Evolutionary conservation across 345 rosid genomes (phyloP).

Genomic region (Eucalyptus fibrosa): DNA sequence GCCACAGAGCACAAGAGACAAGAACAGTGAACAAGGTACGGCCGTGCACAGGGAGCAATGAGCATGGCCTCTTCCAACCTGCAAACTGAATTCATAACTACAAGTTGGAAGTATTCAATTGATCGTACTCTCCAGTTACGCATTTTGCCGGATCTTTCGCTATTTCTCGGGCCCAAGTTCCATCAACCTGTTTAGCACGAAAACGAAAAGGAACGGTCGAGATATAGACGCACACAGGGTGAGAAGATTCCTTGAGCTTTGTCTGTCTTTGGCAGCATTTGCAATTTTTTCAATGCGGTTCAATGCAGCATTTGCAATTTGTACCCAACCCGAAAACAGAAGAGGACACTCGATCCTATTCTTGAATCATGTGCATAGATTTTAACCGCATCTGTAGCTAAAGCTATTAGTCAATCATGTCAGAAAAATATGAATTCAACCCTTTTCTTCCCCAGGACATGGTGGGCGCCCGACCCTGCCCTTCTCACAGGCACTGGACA

Average conservation of each 20-base stretch:
- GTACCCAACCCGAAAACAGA: background rate
- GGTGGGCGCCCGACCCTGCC: background rate
- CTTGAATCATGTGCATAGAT: background rate
- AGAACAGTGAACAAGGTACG: background rate
- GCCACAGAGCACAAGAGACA: background rate
- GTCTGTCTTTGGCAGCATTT: background rate
- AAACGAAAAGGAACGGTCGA: background rate
- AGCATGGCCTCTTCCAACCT: background rate
- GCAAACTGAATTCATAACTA: background rate
- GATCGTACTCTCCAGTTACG: background rate
- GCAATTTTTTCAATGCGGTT: background rate
- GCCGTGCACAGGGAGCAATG: background rate
- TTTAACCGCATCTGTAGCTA: background rate
- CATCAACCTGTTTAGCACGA: background rate
- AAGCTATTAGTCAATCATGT: background rate
- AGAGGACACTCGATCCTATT: background rate
- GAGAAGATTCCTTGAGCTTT: background rate
- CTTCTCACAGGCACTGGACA: background rate
- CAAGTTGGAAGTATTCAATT: background rate
- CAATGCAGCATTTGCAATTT: no score
- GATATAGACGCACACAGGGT: background rate
- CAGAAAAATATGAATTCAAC: background rate
- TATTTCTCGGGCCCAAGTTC: background rate
- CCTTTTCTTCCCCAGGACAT: background rate
- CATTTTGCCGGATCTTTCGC: background rate